A percentile compares a stretch with the other conserved stretches of the same genome.
Conservation (phyloP, 2,329 filamentous ascomycete genomes). For the Corynespora cassiicola region DNA sequence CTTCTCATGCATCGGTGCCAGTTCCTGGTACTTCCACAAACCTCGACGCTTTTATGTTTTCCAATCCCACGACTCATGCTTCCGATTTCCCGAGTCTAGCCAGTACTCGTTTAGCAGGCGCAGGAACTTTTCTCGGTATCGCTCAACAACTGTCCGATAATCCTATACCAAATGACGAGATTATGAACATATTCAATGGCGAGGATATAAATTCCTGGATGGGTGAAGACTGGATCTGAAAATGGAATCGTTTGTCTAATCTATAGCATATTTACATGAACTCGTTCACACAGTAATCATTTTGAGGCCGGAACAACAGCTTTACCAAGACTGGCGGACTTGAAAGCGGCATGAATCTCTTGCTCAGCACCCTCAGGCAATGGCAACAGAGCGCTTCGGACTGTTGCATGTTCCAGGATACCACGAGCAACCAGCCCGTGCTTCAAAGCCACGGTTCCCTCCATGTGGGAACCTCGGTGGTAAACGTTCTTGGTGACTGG, state of each 20-base stretch:
- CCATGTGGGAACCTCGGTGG: conserved; percentile 63
- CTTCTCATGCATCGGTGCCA: neutral
- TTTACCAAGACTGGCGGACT: conserved; percentile 41
- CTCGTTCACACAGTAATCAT: too few species aligned
- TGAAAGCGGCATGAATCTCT: conserved; percentile 53
- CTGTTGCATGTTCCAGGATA: conserved; percentile 58
- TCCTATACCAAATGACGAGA: conserved; percentile 27
- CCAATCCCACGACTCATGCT: conserved; percentile 1
- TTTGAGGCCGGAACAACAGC: conserved; percentile 26
- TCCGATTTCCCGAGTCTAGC: conserved; percentile 8
- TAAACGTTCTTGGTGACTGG: conserved; percentile 62
- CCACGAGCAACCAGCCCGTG: conserved; percentile 60
- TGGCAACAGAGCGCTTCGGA: conserved; percentile 57
- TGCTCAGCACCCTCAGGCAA: conserved; percentile 51
- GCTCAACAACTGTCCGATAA: conserved; percentile 31
- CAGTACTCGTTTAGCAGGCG: conserved; percentile 15
- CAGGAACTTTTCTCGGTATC: conserved; percentile 28
- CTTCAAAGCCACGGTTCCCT: conserved; percentile 59
- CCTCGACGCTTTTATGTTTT: neutral
- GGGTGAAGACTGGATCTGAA: conserved; percentile 14
- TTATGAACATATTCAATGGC: conserved; percentile 28
- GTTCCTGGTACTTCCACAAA: neutral
- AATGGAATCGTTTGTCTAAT: too few species aligned
- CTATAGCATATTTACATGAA: too few species aligned
- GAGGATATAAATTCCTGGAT: conserved; percentile 25